Conservation (phyloP, 108 stramenopile genomes). For the Pseudonitzschia delicatissima region DNA sequence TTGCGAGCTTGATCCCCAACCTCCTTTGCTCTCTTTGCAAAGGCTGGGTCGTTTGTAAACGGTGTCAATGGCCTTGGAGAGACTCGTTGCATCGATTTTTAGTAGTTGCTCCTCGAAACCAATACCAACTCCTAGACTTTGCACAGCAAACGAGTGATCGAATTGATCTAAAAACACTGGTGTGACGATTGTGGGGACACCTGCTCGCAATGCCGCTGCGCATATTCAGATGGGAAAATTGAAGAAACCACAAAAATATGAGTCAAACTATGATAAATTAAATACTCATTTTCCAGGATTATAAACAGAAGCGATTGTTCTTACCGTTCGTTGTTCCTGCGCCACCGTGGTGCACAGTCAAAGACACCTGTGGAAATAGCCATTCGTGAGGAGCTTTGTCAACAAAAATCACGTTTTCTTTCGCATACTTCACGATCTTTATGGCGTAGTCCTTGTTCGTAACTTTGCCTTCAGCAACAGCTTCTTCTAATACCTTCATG, state of each 20-base stretch:
- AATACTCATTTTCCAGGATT: neutral
- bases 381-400: conserved; percentile 19
- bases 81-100: neutral
- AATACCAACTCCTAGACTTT: conserved; percentile 15
- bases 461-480: neutral
- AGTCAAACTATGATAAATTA: neutral
- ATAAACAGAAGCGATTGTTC: neutral
- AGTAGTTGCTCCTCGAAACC: conserved; percentile 27
- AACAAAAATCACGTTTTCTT: conserved; percentile 23
- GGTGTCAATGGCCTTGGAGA: conserved; percentile 6
- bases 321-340: conserved; percentile 21
- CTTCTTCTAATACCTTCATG: neutral
- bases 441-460: neutral
- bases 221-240: too few relatives aligned
- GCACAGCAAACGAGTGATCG: conserved; percentile 12
- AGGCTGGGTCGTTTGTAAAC: neutral
- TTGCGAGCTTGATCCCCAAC: conserved; percentile 2
- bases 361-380: conserved; percentile 21
- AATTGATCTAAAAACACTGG: conserved; percentile 38
- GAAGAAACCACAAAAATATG: too few relatives aligned
- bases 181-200: conserved; percentile 27
- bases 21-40: neutral
- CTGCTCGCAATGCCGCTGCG: conserved; percentile 27
- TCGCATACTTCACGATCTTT: conserved; percentile 10
- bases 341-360: conserved; percentile 29